Percentiles rank a stretch among this genome's conserved stretches.
phyloP scores from a whole-genome alignment of 1,139 yeast species.

The Geotrichum fermentans region DNA sequence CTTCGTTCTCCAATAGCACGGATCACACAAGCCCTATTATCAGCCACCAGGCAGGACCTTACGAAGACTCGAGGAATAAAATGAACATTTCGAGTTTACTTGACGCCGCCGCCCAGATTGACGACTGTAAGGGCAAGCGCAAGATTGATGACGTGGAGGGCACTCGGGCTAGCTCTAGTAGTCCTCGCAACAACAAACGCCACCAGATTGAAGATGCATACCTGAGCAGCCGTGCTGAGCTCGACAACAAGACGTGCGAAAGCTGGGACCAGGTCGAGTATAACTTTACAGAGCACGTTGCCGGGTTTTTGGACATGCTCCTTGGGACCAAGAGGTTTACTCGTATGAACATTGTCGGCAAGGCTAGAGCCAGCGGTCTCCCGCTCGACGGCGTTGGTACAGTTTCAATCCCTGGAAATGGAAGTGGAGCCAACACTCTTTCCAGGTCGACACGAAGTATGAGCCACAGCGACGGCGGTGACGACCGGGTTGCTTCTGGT shows the following conservation, averaged over 20 bases:
- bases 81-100: conserved; percentile 32
- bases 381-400: conserved; percentile 15
- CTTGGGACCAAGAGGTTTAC: conserved; percentile 11
- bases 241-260: conserved; percentile 13
- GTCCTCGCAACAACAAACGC: not conserved
- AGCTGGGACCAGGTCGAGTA: conserved; percentile 18
- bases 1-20: conserved; percentile 1
- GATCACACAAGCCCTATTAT: conserved; percentile 4
- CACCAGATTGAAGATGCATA: not conserved
- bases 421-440: not conserved
- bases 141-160: not conserved
- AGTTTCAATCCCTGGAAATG: conserved; percentile 15
- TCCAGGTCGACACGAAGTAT: not conserved
- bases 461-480: not conserved
- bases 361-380: conserved; percentile 16
- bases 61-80: conserved; percentile 15
- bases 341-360: conserved; percentile 11
- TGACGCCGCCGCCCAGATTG: conserved; percentile 32
- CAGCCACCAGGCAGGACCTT: not conserved
- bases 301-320: conserved; percentile 13
- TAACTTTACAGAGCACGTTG: conserved; percentile 13
- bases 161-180: not conserved
- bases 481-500: not conserved
- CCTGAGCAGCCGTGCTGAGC: not conserved
- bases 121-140: conserved; percentile 12